phyloP scores from a whole-genome alignment of 495 filamentous ascomycete species.

The Penicillium desertorum region DNA sequence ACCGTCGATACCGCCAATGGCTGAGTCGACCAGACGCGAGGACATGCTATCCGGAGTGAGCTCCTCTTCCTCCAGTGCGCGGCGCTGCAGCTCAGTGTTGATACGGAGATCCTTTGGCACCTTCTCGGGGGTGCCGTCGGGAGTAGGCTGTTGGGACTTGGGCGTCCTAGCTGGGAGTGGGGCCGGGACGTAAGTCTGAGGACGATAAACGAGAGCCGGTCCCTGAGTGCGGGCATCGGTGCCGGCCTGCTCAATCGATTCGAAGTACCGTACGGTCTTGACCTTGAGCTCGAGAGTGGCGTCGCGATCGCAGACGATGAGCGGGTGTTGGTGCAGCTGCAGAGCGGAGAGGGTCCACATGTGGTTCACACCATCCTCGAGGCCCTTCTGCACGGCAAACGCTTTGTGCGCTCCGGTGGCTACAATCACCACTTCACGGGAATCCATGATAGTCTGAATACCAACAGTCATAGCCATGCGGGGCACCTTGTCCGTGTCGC shows the following conservation, averaged over 20 bases:
- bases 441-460: constrained; percentile 82
- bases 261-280: constrained; percentile 73
- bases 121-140: constrained; percentile 31
- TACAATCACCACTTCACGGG: constrained; percentile 78
- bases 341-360: constrained; percentile 86
- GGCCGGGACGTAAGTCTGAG: constrained; percentile 41
- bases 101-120: constrained; percentile 46
- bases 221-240: constrained; percentile 59
- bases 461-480: constrained; percentile 84
- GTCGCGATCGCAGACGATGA: constrained; percentile 84
- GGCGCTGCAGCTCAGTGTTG: constrained; percentile 43
- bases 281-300: constrained; percentile 80
- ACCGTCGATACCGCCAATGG: constrained; percentile 45
- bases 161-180: constrained; percentile 31
- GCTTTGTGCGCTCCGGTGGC: constrained; percentile 80
- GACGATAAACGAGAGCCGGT: constrained; percentile 45
- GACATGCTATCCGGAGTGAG: constrained; percentile 68
- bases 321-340: constrained; percentile 74
- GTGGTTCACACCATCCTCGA: constrained; percentile 81
- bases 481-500: constrained; percentile 70
- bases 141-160: constrained; percentile 29
- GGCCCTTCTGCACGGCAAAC: constrained; percentile 73
- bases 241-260: constrained; percentile 64
- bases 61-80: constrained; percentile 49
- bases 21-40: constrained; percentile 58